phyloP scores from a whole-genome alignment of 306 rosid species.

The Sophora flavescens region DNA sequence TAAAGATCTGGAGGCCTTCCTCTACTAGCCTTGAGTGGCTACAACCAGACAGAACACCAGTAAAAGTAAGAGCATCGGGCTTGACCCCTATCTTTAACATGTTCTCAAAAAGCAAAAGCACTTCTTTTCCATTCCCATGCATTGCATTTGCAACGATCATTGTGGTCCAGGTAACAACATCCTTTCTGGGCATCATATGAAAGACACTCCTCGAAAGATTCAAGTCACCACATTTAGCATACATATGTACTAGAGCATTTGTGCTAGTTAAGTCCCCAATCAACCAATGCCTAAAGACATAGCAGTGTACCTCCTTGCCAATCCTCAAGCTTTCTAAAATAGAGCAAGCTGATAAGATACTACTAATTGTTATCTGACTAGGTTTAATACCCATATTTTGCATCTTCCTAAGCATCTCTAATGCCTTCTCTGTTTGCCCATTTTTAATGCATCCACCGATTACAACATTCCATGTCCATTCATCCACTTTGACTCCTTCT shows the following conservation, averaged over 20 bases:
- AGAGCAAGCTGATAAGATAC: constrained; percentile 64
- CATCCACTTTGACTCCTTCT: constrained; percentile 51
- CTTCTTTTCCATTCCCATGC: constrained; percentile 68
- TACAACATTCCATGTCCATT: constrained; percentile 66
- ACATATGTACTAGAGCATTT: constrained; percentile 59
- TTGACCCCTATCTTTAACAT: constrained; percentile 50
- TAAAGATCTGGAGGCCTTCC: too few species aligned
- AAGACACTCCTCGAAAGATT: constrained; percentile 54
- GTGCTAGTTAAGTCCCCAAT: constrained; percentile 51
- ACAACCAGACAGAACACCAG: too few species aligned
- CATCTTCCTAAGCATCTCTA: constrained; percentile 63
- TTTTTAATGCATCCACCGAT: constrained; percentile 66
- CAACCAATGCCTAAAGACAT: constrained; percentile 55
- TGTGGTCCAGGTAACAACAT: constrained; percentile 67
- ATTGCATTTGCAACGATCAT: constrained; percentile 65
- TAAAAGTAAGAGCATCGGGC: too few species aligned
- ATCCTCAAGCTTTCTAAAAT: constrained; percentile 58
- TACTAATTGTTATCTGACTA: constrained; percentile 57
- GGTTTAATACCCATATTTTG: constrained; percentile 62
- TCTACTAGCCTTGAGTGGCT: too few species aligned
- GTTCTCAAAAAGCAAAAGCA: constrained; percentile 50
- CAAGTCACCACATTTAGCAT: constrained; percentile 70
- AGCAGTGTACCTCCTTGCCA: constrained; percentile 64
- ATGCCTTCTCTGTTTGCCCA: constrained; percentile 52
- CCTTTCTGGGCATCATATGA: constrained; percentile 51